phyloP scores from a whole-genome alignment of 495 filamentous ascomycete genomes.

The Cenococcum geophilum region DNA sequence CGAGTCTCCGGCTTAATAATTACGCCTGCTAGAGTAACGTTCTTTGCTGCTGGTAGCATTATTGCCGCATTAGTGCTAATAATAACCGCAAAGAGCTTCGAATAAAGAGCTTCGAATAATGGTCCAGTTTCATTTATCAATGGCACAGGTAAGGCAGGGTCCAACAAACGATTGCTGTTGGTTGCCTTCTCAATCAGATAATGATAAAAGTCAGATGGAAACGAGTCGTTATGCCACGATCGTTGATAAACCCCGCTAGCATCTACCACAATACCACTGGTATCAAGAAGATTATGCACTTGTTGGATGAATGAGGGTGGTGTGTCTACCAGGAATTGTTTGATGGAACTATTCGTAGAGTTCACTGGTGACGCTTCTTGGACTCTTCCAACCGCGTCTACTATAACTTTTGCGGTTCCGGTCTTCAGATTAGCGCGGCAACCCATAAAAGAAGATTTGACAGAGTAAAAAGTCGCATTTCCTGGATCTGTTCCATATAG shows the following conservation, averaged over 20 bases:
- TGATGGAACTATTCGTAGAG: not conserved
- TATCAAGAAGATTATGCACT: not conserved
- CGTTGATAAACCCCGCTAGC: not conserved
- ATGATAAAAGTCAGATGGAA: constrained; percentile 37
- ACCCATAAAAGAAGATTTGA: constrained; percentile 29
- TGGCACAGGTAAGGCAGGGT: constrained; percentile 32
- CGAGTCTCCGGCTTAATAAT: constrained; percentile 25
- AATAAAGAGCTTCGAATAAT: constrained; percentile 29
- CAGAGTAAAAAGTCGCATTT: constrained; percentile 1
- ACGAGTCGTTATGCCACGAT: constrained; percentile 39
- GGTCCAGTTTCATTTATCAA: constrained; percentile 22
- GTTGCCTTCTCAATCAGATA: constrained; percentile 30
- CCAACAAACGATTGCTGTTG: constrained; percentile 31
- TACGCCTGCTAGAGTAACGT: not conserved
- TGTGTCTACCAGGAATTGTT: not conserved
- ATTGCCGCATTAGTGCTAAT: constrained; percentile 32
- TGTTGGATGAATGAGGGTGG: not conserved
- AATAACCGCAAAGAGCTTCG: constrained; percentile 37
- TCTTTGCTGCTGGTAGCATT: constrained; percentile 22
- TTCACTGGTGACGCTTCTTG: not conserved
- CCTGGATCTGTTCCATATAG: not conserved
- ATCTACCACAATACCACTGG: not conserved
- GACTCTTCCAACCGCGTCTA: constrained; percentile 32
- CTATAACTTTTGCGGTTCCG: constrained; percentile 36
- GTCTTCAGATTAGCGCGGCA: constrained; percentile 35